Evolutionary conservation across 176 grass and related monocot genomes (phyloP).

Genomic region (Aegilops tauschii): DNA sequence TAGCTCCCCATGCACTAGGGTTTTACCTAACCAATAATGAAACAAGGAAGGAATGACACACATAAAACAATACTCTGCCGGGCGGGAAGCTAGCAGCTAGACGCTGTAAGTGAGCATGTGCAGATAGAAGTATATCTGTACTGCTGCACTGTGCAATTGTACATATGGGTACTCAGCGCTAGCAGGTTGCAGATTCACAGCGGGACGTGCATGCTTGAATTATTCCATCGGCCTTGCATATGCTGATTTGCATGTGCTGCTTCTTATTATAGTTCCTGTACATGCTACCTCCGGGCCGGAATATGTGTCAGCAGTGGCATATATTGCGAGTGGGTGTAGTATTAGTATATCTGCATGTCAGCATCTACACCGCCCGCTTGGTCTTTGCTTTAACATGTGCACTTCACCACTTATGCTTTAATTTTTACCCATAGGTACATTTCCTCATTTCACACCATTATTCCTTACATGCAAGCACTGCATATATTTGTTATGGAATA

Average conservation of each 20-base stretch:
- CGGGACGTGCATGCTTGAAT: constrained; percentile 4
- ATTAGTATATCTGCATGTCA: neutral
- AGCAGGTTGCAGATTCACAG: neutral
- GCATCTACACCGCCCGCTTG: neutral
- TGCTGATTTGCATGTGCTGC: constrained; percentile 13
- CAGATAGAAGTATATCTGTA: neutral
- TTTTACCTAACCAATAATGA: constrained; percentile 30
- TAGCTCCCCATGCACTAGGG: neutral
- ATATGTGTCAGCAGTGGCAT: constrained; percentile 33
- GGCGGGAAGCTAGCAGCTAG: neutral
- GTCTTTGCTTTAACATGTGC: constrained; percentile 11
- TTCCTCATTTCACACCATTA: neutral
- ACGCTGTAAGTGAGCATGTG: neutral
- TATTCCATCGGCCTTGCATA: constrained; percentile 20
- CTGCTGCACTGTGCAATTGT: neutral
- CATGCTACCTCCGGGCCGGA: neutral
- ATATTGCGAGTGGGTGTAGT: constrained; percentile 32
- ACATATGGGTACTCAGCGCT: neutral
- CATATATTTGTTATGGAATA: neutral
- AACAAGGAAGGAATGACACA: constrained; percentile 27
- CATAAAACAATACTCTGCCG: neutral
- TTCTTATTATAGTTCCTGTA: constrained; percentile 2
- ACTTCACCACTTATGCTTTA: neutral
- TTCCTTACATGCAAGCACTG: neutral
- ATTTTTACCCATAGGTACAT: neutral